Conservation (phyloP, 257 asterid genomes). For the Orobanche coerulescens region DNA sequence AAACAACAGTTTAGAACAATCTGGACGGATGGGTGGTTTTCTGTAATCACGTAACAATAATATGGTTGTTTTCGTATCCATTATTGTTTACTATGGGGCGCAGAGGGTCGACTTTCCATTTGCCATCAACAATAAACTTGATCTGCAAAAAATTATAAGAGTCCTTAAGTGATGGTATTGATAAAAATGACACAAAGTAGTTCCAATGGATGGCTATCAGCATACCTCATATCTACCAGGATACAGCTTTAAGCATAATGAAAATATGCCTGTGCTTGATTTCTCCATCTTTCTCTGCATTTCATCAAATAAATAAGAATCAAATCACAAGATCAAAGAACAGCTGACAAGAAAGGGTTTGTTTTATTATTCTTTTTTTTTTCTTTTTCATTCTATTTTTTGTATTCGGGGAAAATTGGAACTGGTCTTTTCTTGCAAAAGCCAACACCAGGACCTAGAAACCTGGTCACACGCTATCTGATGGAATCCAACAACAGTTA, state of each 20-base stretch:
- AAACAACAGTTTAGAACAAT: neutral
- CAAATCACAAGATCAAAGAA: neutral
- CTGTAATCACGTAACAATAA: conserved; percentile 35
- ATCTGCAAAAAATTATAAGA: conserved; percentile 40
- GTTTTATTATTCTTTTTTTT: neutral
- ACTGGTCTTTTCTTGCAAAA: no score
- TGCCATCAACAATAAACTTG: conserved; percentile 84
- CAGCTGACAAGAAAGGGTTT: neutral
- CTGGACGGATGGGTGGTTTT: neutral
- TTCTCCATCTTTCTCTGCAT: conserved; percentile 89
- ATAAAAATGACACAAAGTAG: neutral
- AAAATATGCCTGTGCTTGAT: conserved; percentile 56
- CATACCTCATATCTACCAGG: conserved; percentile 93
- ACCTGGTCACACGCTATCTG: neutral
- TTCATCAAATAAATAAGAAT: neutral
- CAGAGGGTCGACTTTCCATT: conserved; percentile 76
- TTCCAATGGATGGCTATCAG: neutral
- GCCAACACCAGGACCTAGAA: neutral
- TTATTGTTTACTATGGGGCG: conserved; percentile 48
- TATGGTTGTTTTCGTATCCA: conserved; percentile 69
- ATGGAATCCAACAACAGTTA: neutral
- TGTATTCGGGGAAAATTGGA: no score
- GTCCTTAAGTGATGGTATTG: neutral
- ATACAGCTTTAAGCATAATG: conserved; percentile 56
- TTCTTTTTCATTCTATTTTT: no score